Conservation (phyloP, 2,329 filamentous ascomycete genomes). For the Neopestalotiopsis clavispora region DNA sequence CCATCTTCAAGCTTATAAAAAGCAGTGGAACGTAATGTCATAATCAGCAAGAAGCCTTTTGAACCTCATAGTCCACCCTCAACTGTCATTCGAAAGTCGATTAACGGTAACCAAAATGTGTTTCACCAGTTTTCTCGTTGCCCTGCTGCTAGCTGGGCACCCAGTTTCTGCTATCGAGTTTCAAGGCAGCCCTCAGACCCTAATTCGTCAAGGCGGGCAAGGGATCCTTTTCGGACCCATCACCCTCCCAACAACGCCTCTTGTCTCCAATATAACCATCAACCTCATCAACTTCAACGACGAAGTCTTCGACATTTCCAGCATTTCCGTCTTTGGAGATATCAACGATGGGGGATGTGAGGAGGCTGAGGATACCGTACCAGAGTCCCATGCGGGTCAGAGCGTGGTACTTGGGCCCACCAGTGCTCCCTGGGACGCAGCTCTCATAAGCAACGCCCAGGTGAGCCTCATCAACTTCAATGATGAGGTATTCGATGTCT, state of each 20-base stretch:
- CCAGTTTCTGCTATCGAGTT: too few relatives aligned
- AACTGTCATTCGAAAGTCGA: too few relatives aligned
- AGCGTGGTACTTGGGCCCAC: background rate
- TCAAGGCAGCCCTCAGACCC: background rate
- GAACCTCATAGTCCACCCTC: too few relatives aligned
- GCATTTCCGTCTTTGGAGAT: background rate
- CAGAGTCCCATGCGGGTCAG: background rate
- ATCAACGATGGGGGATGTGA: background rate
- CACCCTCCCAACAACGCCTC: background rate
- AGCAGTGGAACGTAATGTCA: too few relatives aligned
- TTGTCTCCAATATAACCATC: background rate
- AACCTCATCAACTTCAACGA: constrained; percentile 4
- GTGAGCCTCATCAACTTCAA: background rate
- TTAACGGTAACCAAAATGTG: too few relatives aligned
- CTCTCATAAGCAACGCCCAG: background rate
- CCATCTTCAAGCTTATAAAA: too few relatives aligned
- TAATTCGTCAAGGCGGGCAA: background rate
- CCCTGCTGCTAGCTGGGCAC: too few relatives aligned
- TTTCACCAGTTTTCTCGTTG: too few relatives aligned
- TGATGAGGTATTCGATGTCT: background rate
- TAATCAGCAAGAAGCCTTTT: too few relatives aligned
- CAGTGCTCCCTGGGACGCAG: background rate
- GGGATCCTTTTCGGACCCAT: background rate
- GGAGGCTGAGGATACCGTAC: background rate
- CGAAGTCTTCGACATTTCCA: background rate